Evolutionary conservation across 2,329 filamentous ascomycete genomes (phyloP), one percentile per base, ranked within the genome.

Genomic region (Exophiala dermatitidis): DNA sequence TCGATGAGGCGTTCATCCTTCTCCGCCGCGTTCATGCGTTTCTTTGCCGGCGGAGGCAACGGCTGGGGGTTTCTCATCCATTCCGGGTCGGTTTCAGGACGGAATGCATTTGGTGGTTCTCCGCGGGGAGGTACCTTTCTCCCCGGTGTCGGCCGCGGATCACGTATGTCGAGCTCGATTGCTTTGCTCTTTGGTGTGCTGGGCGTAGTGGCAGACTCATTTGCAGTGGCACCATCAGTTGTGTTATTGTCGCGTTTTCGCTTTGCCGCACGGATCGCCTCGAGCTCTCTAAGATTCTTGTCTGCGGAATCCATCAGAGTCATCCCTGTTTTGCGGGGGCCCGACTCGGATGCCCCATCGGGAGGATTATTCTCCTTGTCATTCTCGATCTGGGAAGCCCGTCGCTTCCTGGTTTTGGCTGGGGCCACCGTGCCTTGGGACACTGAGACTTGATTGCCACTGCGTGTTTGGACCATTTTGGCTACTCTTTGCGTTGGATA

Each of bases 1-100:
- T 46, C 12, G 12, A 29, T 33, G 28, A 46, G 32, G n/a, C 44
- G 44, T 9, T 52, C 29, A 34, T 52, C 49, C 28, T 50, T 30
- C 9, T 43, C 29, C 8, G 6, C 26, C 7, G 38, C n/a, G 26
- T 43, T 44, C 48, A 43, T 32, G 12, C 48, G 38, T 44, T 32
- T 33, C 31, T 44, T 50, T 12, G 7, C 33, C 9, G 26, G 31
- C 4, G 41, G 50, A 38, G 43, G 41, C 36, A 42, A 29, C 12
- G 50, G 34, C 37, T 33, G 10, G n/a, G 43, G 44, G 9, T 44
- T 42, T 26, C 37, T 41, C 30, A 51, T 37, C 9, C 33, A 12
- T 26, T 44, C 36, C 5, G 10, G 36, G 36, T 38, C 36, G 36
- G 10, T 38, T 12, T 38, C 36, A 8, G 10, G 36, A 8, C 36